Evolutionary conservation across 2,329 filamentous ascomycete species (phyloP), one percentile per base, ranked within the genome.

Genomic region (Neonectria sp.): DNA sequence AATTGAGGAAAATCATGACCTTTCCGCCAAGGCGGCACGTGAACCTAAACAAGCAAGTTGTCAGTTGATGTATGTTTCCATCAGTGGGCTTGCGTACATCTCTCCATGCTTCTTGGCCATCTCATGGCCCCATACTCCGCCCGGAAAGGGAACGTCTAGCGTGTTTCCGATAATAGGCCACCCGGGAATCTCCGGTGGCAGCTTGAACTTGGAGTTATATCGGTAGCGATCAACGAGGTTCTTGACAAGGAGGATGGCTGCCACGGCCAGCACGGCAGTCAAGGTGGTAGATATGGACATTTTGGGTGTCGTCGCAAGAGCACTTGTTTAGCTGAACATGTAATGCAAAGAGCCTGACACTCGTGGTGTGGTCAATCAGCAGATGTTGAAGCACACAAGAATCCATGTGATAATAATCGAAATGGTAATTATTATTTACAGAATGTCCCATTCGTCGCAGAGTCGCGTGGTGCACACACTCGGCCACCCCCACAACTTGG

Each of bases 31-130:
- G 46, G 29, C 46, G 46, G 15, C 46, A 49, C 7, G 46, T 49
- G 46, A 49, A 49, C 46, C 46, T 49, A 31, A 29, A 12, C 11
- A 3, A 15, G 24, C 8, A 6, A 15, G 12, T 12, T 35, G 9
- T 35, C 6, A 49, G 46, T 17, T 13, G 12, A 29, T 15, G 46
- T 5, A 49, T 29, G 24, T 49, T 6, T 27, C 11, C 17, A 49
- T n/a, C 15, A 8, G 24, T 31, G 13, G 46, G 25, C 46, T 29
- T 49, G 46, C 46, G 31, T 49, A 49, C 46, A 49, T 49, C 46
- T 49, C 46, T 49, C 46, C 46, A 29, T 49, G 13, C 25, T 17
- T 49, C 46, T 49, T 49, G 25, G 46, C 46, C 46, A 49, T 49
- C 15, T 49, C 46, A 29, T 49, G 46, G 9, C 46, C 46, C 46